Evolutionary conservation across 2,329 filamentous ascomycete species (phyloP).

Genomic region (Pseudocercospora musae): DNA sequence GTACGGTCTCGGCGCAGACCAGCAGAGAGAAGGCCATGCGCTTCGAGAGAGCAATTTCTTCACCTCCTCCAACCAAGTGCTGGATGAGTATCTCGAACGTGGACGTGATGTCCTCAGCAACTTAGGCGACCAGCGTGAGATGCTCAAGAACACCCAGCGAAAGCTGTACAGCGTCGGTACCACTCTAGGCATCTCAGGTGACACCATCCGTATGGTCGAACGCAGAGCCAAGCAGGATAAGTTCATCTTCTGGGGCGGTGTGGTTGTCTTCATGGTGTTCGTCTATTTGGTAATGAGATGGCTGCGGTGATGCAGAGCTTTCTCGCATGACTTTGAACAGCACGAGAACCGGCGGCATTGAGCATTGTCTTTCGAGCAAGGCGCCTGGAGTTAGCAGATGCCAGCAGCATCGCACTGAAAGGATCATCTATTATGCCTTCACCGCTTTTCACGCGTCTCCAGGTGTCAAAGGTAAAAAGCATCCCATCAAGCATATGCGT

Average conservation of each 20-base stretch:
- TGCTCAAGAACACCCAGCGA: constrained; percentile 91
- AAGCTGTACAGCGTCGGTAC: constrained; percentile 89
- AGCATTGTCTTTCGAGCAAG: constrained; percentile 11
- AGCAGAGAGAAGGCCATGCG: constrained; percentile 68
- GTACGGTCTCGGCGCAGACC: constrained; percentile 34
- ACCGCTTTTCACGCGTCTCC: background rate
- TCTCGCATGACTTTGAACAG: background rate
- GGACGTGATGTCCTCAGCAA: constrained; percentile 88
- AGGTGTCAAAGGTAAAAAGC: background rate
- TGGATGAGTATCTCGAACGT: constrained; percentile 91
- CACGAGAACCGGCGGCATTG: background rate
- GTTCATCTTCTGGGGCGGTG: constrained; percentile 92
- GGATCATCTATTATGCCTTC: constrained; percentile 1
- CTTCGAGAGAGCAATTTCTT: constrained; percentile 89
- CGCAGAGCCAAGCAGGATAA: constrained; percentile 89
- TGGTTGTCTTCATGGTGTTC: constrained; percentile 82
- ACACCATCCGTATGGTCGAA: constrained; percentile 97
- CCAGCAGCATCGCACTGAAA: constrained; percentile 1
- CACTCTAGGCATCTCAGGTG: constrained; percentile 86
- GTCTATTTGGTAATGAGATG: constrained; percentile 89
- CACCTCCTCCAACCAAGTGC: constrained; percentile 70
- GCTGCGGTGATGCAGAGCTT: constrained; percentile 56
- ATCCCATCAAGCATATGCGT: constrained; percentile 20
- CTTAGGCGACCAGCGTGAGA: constrained; percentile 83
- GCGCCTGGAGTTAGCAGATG: constrained; percentile 7